A percentile compares a stretch with the other conserved stretches of the same genome.
Evolutionary conservation across 78 protist species (phyloP).

Genomic region (Dictyostelium capitatum): DNA sequence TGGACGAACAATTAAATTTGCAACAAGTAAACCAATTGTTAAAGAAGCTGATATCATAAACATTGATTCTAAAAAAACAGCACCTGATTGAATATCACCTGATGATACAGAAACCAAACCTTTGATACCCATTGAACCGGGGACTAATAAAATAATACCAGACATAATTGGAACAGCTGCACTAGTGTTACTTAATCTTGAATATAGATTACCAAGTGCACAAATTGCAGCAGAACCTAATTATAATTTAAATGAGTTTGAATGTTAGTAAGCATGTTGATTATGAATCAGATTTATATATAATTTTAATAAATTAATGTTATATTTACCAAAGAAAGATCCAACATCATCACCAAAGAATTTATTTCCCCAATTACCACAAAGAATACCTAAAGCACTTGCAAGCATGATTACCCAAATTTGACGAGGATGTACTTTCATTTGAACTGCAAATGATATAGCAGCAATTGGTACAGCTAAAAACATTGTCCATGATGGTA

Average conservation of each 20-base stretch:
- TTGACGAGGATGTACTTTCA: constrained; percentile 74
- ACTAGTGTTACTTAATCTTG: constrained; percentile 26
- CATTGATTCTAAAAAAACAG: constrained; percentile 42
- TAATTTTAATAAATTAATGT: too few species aligned
- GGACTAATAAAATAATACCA: constrained; percentile 73
- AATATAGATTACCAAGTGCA: constrained; percentile 50
- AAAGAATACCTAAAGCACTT: constrained; percentile 43
- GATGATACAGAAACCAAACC: constrained; percentile 55
- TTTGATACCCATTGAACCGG: constrained; percentile 72
- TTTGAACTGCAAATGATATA: constrained; percentile 66
- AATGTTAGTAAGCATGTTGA: too few species aligned
- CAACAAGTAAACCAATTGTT: constrained; percentile 69
- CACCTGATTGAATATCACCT: constrained; percentile 57
- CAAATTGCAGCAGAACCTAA: constrained; percentile 41
- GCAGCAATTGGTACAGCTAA: constrained; percentile 78
- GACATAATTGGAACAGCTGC: constrained; percentile 61
- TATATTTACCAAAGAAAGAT: constrained; percentile 70
- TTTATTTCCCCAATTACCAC: constrained; percentile 81
- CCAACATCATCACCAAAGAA: constrained; percentile 73
- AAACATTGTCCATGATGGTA: constrained; percentile 79
- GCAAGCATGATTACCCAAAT: constrained; percentile 71
- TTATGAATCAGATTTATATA: too few species aligned
- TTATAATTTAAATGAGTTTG: too few species aligned
- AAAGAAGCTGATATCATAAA: constrained; percentile 66
- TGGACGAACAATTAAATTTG: constrained; percentile 65